Conservation (phyloP, 169 alveolate species). For the Toxoplasma gondii region DNA sequence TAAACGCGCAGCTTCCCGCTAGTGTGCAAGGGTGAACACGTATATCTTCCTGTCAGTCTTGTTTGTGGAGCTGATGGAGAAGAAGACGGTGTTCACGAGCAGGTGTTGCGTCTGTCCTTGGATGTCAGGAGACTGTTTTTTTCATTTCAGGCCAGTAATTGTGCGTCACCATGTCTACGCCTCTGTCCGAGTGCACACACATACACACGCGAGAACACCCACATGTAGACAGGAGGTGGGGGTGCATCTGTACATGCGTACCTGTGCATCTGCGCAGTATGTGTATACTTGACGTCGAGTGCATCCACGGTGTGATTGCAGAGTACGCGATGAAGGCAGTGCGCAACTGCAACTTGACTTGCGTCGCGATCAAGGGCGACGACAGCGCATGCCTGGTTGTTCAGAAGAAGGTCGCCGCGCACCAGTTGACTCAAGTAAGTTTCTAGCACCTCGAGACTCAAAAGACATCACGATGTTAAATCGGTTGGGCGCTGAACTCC, state of each 20-base stretch:
- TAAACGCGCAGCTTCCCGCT: too few relatives aligned
- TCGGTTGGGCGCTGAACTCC: neutral
- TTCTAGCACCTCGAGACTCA: neutral
- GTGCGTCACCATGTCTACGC: too few relatives aligned
- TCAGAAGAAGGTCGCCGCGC: conserved; percentile 93
- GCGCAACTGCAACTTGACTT: conserved; percentile 92
- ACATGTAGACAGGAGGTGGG: too few relatives aligned
- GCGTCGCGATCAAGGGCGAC: conserved; percentile 96
- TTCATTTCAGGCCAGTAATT: too few relatives aligned
- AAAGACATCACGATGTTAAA: neutral
- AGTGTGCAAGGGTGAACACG: too few relatives aligned
- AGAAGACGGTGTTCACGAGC: too few relatives aligned
- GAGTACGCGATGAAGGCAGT: conserved; percentile 99
- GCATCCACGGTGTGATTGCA: conserved; percentile 45
- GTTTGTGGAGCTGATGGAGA: too few relatives aligned
- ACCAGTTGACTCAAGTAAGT: conserved; percentile 45
- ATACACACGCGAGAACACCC: too few relatives aligned
- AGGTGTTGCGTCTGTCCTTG: neutral
- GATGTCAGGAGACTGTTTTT: neutral
- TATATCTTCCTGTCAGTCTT: too few relatives aligned
- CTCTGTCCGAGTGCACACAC: too few relatives aligned
- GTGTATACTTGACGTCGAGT: neutral
- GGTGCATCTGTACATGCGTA: too few relatives aligned
- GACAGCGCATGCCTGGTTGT: conserved; percentile 94
- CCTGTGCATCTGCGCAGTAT: too few relatives aligned